phyloP scores from a whole-genome alignment of 108 stramenopile species.

The Aureococcus anophagefferens region DNA sequence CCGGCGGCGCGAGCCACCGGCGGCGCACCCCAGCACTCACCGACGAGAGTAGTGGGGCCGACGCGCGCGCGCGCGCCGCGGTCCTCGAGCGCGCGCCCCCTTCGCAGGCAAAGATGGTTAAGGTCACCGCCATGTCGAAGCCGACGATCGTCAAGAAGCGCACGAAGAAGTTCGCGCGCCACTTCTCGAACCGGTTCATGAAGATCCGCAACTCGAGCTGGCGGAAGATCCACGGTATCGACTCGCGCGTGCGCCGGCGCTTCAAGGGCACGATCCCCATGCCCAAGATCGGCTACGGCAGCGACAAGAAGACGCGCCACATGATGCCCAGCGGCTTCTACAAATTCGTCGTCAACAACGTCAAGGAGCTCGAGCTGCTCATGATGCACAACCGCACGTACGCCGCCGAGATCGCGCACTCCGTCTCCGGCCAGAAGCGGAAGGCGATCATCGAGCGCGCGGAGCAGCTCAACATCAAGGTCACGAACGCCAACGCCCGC shows the following conservation, averaged over 20 bases:
- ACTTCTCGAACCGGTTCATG: slow-evolving; percentile 91
- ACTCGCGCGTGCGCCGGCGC: slow-evolving; percentile 96
- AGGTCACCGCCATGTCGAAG: slow-evolving; percentile 77
- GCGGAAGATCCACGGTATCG: slow-evolving; percentile 99
- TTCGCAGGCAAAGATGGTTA: slow-evolving; percentile 68
- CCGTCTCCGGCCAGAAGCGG: slow-evolving; percentile 79
- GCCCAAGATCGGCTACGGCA: slow-evolving; percentile 97
- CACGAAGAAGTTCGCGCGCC: slow-evolving; percentile 98
- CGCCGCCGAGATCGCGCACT: slow-evolving; percentile 92
- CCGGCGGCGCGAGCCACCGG: no score
- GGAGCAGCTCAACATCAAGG: slow-evolving; percentile 88
- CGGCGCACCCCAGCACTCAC: no score
- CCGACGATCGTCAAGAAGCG: slow-evolving; percentile 99
- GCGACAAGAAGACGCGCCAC: slow-evolving; percentile 94
- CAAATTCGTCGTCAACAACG: slow-evolving; percentile 90
- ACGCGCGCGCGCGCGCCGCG: no score
- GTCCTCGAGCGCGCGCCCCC: no score
- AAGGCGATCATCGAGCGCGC: slow-evolving; percentile 91
- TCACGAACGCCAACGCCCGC: slow-evolving; percentile 81
- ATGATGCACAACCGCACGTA: slow-evolving; percentile 99
- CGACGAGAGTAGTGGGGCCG: no score
- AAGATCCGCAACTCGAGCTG: slow-evolving; percentile 88
- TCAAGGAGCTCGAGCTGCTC: slow-evolving; percentile 93
- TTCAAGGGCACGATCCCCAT: slow-evolving; percentile 98
- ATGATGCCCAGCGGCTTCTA: slow-evolving; percentile 96